These are phyloP conservation scores for Zygosaccharomyces gambellarensis DNA, from an alignment of 805 yeast genomes.

Conservation along the genomic window DNA sequence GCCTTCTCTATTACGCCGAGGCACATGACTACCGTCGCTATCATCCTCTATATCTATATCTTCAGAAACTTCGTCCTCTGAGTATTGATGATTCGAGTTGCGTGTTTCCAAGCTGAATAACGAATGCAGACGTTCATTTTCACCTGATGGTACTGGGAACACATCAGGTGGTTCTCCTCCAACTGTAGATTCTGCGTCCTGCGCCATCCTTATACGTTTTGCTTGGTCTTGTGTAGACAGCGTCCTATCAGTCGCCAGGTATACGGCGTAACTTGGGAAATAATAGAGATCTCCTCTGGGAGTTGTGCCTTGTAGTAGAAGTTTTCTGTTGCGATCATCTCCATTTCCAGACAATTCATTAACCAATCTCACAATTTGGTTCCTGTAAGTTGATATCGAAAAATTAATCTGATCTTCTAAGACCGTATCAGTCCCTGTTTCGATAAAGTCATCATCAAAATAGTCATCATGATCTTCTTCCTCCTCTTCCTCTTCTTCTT, in stretches of 20 bases:
- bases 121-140: not conserved
- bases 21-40: not conserved
- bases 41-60: not conserved
- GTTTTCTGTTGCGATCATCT: not conserved
- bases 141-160: not conserved
- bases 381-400: not conserved
- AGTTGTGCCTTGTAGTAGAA: not conserved
- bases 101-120: not conserved
- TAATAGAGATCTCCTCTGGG: not conserved
- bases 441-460: slow-evolving; percentile 7
- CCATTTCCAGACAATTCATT: not conserved
- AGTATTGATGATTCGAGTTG: not conserved
- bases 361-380: not conserved
- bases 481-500: slow-evolving; percentile 13
- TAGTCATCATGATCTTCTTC: not conserved
- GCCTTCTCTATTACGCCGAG: slow-evolving; percentile 7
- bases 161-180: not conserved
- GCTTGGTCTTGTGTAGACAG: slow-evolving; percentile 13
- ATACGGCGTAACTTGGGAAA: slow-evolving; percentile 7
- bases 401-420: not conserved
- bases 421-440: not conserved
- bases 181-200: not conserved
- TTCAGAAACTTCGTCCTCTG: not conserved
- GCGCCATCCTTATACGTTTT: slow-evolving; percentile 10
- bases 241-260: slow-evolving; percentile 5